Evolutionary conservation across 1,284 basidiomycete genomes (phyloP), one percentile per base, ranked within the genome.

Genomic region (Athelia sp.): DNA sequence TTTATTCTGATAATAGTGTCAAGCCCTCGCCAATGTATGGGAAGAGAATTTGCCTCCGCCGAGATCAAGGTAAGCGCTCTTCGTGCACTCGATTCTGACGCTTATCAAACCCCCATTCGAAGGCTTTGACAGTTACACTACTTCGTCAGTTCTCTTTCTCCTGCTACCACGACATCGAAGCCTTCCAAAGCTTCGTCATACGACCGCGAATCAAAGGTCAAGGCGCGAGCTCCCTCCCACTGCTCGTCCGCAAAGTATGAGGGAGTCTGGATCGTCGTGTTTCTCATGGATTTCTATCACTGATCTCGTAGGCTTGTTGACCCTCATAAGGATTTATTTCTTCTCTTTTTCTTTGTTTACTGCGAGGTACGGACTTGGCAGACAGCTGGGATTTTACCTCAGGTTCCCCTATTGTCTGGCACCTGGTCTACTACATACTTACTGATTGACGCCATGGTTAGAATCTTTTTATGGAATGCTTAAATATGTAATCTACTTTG

Each of bases 111-210:
- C 47, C 65, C 6, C 24, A 31, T 19, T 18, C 35, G 24, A 26
- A 81, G 76, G 70, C 69, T 29, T 60, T 81, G 46, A 64, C 71
- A 21, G 59, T 75, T 18, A 71, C 72, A 13, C 69, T 82, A 22
- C 59, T 82, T 53, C 71, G 66, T 22, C 72, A 76, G 32, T 82
- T 79, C 58, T 68, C 73, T 6, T 78, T 82, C 56, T 61, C 67
- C 3, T 78, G 74, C 51, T 56, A 64, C 18, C 56, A 65, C 43
- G 66, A 79, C 22, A 80, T 82, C 45, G 80, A 82, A 54, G 58
- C 76, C 19, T 82, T 81, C 58, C 78, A 81, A 54, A 79, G 79
- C 47, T 82, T 82, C 53, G 80, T 82, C 15, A 70, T 82, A 48
- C 73, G 80, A n/a, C 77, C 81, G 38, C 71, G 78, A 31, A 58